A percentile compares a stretch with the other conserved stretches of the same genome.
These are phyloP conservation scores for Aspergillus sojae DNA, from an alignment of 2,329 filamentous ascomycete species.

Conservation along the genomic window DNA sequence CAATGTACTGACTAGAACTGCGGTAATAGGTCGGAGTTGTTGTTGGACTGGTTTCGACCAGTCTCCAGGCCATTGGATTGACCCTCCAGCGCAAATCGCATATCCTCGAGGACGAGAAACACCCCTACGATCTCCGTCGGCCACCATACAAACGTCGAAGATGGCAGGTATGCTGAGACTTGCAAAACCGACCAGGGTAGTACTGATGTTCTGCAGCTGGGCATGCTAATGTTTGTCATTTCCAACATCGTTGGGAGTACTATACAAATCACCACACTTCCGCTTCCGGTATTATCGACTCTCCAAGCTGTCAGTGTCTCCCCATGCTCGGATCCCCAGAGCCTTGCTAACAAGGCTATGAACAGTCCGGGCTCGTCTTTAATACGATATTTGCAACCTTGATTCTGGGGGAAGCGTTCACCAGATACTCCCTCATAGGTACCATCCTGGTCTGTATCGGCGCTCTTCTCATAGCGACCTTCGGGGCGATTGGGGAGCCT, in stretches of 20 bases:
- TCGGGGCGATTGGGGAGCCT: conserved; percentile 90
- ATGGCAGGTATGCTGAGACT: conserved; percentile 69
- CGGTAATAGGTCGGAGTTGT: conserved; percentile 77
- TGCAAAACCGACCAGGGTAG: conserved; percentile 14
- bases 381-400: conserved; percentile 97
- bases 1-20: conserved; percentile 20
- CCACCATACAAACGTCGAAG: conserved; percentile 86
- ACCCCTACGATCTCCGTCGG: conserved; percentile 72
- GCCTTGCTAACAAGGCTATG: conserved; percentile 12
- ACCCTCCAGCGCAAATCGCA: conserved; percentile 98
- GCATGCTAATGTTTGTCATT: conserved; percentile 95
- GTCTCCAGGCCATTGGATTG: conserved; percentile 89
- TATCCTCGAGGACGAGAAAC: conserved; percentile 94
- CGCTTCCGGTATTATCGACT: conserved; percentile 90
- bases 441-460: conserved; percentile 85
- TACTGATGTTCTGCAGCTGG: conserved; percentile 53
- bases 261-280: conserved; percentile 95
- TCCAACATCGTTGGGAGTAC: conserved; percentile 94
- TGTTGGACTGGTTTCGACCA: conserved; percentile 90
- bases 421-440: conserved; percentile 85
- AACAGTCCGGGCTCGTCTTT: conserved; percentile 84
- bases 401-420: conserved; percentile 91
- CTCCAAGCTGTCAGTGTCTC: conserved; percentile 70
- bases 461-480: conserved; percentile 88
- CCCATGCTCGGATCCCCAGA: conserved; percentile 3